Conservation (phyloP, 2,329 filamentous ascomycete genomes). For the Fusarium gaditjirri region DNA sequence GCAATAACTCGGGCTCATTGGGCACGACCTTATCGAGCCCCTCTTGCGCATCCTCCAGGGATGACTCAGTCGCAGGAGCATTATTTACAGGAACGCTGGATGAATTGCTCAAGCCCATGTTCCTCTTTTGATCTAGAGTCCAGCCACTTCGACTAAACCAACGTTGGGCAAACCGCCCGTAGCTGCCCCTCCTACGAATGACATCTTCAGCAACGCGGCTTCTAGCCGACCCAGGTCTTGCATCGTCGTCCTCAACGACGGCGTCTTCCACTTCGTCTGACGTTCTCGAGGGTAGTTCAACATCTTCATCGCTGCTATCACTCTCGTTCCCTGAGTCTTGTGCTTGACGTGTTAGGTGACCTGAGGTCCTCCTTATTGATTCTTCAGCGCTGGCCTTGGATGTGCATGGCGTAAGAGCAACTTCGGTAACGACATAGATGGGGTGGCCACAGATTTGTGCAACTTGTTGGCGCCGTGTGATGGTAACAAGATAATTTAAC, state of each 20-base stretch:
- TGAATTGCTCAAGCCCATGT: conserved; percentile 72
- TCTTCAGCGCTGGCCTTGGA: conserved; percentile 78
- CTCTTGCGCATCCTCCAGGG: conserved; percentile 51
- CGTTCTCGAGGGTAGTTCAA: conserved; percentile 48
- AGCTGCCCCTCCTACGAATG: conserved; percentile 82
- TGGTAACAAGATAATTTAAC: conserved; percentile 85
- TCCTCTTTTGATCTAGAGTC: conserved; percentile 75
- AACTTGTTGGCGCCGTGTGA: conserved; percentile 87
- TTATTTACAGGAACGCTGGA: conserved; percentile 30
- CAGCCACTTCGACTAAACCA: conserved; percentile 93
- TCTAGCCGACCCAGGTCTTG: conserved; percentile 48
- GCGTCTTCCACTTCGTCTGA: conserved; percentile 59
- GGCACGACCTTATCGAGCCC: conserved; percentile 38
- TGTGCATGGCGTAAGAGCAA: conserved; percentile 88
- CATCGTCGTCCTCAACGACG: conserved; percentile 48
- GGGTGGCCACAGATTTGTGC: conserved; percentile 85
- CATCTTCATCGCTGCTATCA: conserved; percentile 61
- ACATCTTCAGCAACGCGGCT: conserved; percentile 89
- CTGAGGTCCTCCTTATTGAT: conserved; percentile 72
- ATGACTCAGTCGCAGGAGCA: conserved; percentile 17
- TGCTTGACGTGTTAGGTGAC: conserved; percentile 52
- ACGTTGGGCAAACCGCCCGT: conserved; percentile 87
- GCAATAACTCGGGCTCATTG: conserved; percentile 67
- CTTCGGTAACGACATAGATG: conserved; percentile 87
- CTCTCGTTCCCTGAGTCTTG: conserved; percentile 55